Base-by-base conservation (phyloP, 305 asterid species). In the Fraxinus nigra region DNA sequence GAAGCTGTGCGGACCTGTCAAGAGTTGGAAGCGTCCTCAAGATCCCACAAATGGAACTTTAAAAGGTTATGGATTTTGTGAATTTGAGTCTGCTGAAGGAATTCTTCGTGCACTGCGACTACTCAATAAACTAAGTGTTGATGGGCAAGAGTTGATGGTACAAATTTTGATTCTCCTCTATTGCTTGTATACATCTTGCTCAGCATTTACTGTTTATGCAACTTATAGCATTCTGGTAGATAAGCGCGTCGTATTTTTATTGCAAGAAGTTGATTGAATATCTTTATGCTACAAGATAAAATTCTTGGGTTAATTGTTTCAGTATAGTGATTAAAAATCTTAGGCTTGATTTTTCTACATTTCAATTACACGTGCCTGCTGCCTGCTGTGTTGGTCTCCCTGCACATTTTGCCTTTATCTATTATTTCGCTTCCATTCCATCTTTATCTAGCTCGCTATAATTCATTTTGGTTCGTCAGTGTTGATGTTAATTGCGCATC, bases 11-110 rank as follows among this genome's bases (percentile, higher is more conserved):
- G 98, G 99, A 78, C 97, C 97, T 56, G 97, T 97, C 59, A 94
- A 93, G 92, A 94, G 89, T 92, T 97, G 99, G 99, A 97, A 93
- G 75, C 98, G 98, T 56, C 93, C 97, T 86, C 98, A 94, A 88
- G 97, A 91, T 87, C 97, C 98, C 11, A 86, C 98, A 10, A 84
- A 81, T 75, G 99, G 99, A 85, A 86, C 93, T 83, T 84, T 94
- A 40, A 94, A 86, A 84, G 97, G 98, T 65, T 97, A 94, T 82
- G 99, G 99, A 61, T 92, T 97, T 87, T 97, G 98, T 84, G 99
- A 94, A 87, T 97, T 97, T 85, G 99, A 97, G 84, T 87, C 98
- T 81, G 98, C 97, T 72, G 98, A 94, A 87, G 99, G 98, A 13
- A 95, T 97, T 85, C 94, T 97, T 72, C 95, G 99, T 80, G 98